Evolutionary conservation across 2,329 filamentous ascomycete species (phyloP), one percentile per base, ranked within the genome.

Genomic region (Plenodomus biglobosus): DNA sequence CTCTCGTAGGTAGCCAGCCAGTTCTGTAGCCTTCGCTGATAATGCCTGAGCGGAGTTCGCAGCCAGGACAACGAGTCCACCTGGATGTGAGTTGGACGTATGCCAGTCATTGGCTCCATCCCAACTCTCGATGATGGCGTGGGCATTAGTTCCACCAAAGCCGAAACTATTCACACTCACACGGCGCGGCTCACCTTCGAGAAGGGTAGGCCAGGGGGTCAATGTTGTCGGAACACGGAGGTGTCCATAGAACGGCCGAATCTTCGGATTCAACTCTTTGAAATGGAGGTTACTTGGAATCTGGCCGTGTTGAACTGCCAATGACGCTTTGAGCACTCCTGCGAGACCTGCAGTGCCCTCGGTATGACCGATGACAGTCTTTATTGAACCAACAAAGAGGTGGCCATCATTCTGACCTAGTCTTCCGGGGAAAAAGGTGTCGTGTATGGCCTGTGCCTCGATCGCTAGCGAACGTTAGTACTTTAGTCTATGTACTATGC

Each of bases 341-440:
- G 68, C 69, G 1, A 75, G 48, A 10, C 72, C 73, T 3, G 70
- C 68, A 1, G 73, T 72, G 22, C n/a, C n/a, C n/a, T 41, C 41
- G n/a, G 8, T 32, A 20, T 48, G 45, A 8, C 45, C 45, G 35
- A 76, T 63, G 27, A 74, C 68, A 59, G 63, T 76, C 71, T 53
- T 66, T 24, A 66, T 56, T 1, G 40, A 43, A 1, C 45, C 45
- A 1, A 48, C 40, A 16, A 6, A 44, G 3, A 48, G 45, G 15
- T 3, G n/a, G 35, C 8, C 24, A 16, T 36, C 42, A n/a, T n/a
- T n/a, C n/a, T n/a, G n/a, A n/a, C n/a, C n/a, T n/a, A n/a, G n/a
- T n/a, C n/a, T n/a, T n/a, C n/a, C n/a, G n/a, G n/a, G n/a, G n/a
- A n/a, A n/a, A n/a, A n/a, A n/a, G n/a, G n/a, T n/a, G n/a, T n/a